A percentile compares a stretch with the other conserved stretches of the same genome.
Conservation (phyloP, 2,329 filamentous ascomycete species). For the Botrytis deweyae region DNA sequence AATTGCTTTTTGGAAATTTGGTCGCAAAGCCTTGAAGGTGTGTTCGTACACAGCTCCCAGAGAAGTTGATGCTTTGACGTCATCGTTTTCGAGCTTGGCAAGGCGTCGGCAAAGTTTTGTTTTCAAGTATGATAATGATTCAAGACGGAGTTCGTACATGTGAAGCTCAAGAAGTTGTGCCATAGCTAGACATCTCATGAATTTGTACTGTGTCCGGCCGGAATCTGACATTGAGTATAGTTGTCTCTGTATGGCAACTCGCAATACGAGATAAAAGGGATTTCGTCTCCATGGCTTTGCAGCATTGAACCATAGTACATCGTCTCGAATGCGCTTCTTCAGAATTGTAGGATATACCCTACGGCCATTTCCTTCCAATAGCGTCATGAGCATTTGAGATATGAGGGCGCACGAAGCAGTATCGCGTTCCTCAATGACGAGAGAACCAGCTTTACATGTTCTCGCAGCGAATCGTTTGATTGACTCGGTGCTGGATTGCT, state of each 20-base stretch:
- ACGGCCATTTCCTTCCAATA: slow-evolving; percentile 56
- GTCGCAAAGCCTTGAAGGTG: slow-evolving; percentile 36
- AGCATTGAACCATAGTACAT: slow-evolving; percentile 51
- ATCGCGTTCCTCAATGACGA: slow-evolving; percentile 56
- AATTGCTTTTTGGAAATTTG: slow-evolving; percentile 38
- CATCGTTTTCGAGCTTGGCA: slow-evolving; percentile 54
- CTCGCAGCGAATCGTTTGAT: slow-evolving; percentile 54
- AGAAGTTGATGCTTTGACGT: slow-evolving; percentile 21
- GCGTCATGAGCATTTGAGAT: slow-evolving; percentile 57
- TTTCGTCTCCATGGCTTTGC: slow-evolving; percentile 60
- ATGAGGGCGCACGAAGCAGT: slow-evolving; percentile 57
- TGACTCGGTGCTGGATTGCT: slow-evolving; percentile 54
- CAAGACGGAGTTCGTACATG: slow-evolving; percentile 34
- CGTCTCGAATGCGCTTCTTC: slow-evolving; percentile 60
- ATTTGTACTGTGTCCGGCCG: slow-evolving; percentile 56
- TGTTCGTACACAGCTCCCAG: slow-evolving; percentile 31
- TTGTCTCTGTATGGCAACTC: slow-evolving; percentile 55
- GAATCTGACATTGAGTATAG: slow-evolving; percentile 44
- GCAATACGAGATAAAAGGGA: slow-evolving; percentile 60
- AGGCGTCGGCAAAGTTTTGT: slow-evolving; percentile 58
- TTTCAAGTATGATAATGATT: slow-evolving; percentile 45
- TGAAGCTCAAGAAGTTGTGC: slow-evolving; percentile 47
- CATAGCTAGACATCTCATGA: slow-evolving; percentile 51
- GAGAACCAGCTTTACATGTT: slow-evolving; percentile 51
- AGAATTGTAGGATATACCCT: slow-evolving; percentile 42